Conservation (phyloP, 176 grass and related monocot genomes). For the Puccinellia tenuiflora region DNA sequence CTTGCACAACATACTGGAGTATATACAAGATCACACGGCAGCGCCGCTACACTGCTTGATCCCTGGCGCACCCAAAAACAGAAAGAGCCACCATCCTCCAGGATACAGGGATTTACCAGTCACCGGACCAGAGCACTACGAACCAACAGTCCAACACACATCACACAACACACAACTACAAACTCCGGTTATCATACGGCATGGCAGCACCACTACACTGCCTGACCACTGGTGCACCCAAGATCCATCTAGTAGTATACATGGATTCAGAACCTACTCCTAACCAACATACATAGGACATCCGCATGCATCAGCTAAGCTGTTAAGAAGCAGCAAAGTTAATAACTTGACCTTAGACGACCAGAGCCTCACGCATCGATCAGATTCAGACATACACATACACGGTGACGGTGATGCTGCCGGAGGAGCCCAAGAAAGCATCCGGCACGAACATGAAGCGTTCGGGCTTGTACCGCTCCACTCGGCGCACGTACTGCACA, state of each 20-base stretch:
- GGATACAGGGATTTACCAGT: neutral
- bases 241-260: neutral
- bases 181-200: neutral
- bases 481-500: neutral
- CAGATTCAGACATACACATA: neutral
- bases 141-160: neutral
- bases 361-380: neutral
- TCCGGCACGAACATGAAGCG: slow-evolving; percentile 11
- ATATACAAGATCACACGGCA: neutral
- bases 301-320: neutral
- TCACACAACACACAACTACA: neutral
- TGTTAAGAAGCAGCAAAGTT: neutral
- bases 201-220: neutral
- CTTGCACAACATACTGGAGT: no score
- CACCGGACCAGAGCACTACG: neutral
- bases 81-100: neutral
- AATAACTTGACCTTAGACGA: neutral
- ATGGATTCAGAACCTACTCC: neutral
- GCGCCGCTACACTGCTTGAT: neutral
- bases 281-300: neutral
- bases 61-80: neutral
- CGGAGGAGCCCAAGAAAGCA: neutral
- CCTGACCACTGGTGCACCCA: neutral
- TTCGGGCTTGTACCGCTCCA: neutral
- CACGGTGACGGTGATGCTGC: neutral